A percentile compares a stretch with the other conserved stretches of the same genome.
Conservation (phyloP, 306 rosid species). For the Vicia sativa region DNA sequence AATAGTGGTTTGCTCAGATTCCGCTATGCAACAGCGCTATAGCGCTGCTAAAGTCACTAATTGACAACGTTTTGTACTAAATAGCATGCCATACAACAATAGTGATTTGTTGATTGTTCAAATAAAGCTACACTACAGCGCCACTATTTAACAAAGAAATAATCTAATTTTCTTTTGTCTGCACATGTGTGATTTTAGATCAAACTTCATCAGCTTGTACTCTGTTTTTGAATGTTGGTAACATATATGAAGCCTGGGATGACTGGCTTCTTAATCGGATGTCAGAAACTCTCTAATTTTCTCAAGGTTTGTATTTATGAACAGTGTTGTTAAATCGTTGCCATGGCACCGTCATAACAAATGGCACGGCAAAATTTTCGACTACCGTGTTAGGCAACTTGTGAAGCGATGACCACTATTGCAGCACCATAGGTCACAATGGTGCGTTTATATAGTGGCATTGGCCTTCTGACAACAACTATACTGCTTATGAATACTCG, state of each 20-base stretch:
- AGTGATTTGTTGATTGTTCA: neutral
- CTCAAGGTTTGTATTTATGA: neutral
- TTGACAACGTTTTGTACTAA: neutral
- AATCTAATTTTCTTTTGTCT: constrained; percentile 9
- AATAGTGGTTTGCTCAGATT: neutral
- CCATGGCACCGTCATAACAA: neutral
- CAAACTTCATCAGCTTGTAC: constrained; percentile 26
- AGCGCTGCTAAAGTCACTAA: neutral
- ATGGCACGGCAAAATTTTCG: neutral
- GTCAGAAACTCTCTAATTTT: constrained; percentile 8
- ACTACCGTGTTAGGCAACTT: neutral
- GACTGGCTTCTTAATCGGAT: neutral
- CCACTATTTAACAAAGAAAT: neutral
- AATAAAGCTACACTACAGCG: neutral
- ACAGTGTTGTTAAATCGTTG: neutral
- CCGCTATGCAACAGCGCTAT: neutral
- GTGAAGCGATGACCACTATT: neutral
- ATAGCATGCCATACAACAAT: neutral
- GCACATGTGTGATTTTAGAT: constrained; percentile 32
- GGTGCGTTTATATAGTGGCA: neutral
- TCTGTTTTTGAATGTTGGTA: constrained; percentile 38
- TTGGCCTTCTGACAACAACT: neutral
- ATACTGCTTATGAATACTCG: neutral
- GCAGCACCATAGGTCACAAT: neutral
- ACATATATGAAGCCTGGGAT: constrained; percentile 37